Conservation (phyloP, 371 early-diverging fungal species). For the Conidiobolus incongruus region DNA sequence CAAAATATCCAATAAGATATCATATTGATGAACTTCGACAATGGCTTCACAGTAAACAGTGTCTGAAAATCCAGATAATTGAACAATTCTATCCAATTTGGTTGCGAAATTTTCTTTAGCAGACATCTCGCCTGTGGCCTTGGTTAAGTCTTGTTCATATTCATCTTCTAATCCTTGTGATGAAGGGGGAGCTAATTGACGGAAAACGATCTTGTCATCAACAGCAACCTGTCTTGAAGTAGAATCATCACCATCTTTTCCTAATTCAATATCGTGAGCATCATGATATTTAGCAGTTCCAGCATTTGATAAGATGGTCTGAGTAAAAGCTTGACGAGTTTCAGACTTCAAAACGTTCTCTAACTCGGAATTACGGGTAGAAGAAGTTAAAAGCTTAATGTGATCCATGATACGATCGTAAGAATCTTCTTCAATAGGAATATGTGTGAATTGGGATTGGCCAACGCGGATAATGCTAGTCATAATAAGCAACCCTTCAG, state of each 20-base stretch:
- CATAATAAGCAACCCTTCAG: conserved; percentile 92
- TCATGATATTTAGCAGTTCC: conserved; percentile 19
- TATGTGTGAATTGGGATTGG: conserved; percentile 53
- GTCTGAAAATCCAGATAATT: conserved; percentile 94
- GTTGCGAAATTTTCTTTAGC: conserved; percentile 52
- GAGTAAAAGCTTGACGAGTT: conserved; percentile 54
- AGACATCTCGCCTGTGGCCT: conserved; percentile 58
- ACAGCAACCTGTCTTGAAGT: conserved; percentile 26
- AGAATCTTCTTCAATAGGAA: conserved; percentile 89
- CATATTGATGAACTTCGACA: conserved; percentile 87
- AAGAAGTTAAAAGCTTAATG: conserved; percentile 51
- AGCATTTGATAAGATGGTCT: too few relatives aligned
- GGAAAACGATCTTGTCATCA: conserved; percentile 71
- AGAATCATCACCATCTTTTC: too few relatives aligned
- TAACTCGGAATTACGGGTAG: conserved; percentile 21
- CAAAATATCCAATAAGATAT: conserved; percentile 89
- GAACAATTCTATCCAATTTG: conserved; percentile 77
- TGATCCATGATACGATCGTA: conserved; percentile 79
- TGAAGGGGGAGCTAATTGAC: conserved; percentile 26
- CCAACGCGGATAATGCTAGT: conserved; percentile 84
- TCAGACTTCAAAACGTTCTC: conserved; percentile 53
- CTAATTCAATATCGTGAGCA: too few relatives aligned
- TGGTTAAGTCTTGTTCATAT: conserved; percentile 68
- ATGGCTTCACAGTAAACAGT: conserved; percentile 98
- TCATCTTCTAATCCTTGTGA: conserved; percentile 2